These are phyloP conservation scores for Kwoniella shivajii DNA, from an alignment of 1,284 basidiomycete species.

Conservation along the genomic window DNA sequence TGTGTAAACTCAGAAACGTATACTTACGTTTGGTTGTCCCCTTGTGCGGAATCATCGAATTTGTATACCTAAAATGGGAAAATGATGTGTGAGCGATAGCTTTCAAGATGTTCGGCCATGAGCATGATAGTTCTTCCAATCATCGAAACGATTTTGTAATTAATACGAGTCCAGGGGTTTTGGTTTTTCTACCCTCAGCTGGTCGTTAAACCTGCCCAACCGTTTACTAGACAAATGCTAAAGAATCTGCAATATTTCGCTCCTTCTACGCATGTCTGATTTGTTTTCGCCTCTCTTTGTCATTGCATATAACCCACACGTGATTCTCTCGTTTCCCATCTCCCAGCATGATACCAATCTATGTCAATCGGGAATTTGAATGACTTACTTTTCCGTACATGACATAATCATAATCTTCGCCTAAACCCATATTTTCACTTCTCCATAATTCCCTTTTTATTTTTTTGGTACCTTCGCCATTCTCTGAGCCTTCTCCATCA, in stretches of 20 bases:
- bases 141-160: too few species aligned
- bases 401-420: constrained; percentile 97
- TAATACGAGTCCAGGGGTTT: too few species aligned
- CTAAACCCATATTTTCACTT: constrained; percentile 74
- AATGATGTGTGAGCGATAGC: too few species aligned
- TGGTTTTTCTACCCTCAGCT: too few species aligned
- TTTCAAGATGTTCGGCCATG: too few species aligned
- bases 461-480: constrained; percentile 64
- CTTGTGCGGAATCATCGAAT: constrained; percentile 78
- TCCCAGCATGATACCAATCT: not conserved
- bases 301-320: not conserved
- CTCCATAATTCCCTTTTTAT: constrained; percentile 86
- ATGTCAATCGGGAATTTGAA: too few species aligned
- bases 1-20: not conserved
- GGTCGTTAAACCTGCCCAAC: too few species aligned
- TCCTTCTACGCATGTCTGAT: too few species aligned
- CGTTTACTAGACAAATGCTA: too few species aligned
- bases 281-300: not conserved
- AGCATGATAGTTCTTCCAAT: too few species aligned
- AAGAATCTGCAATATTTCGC: too few species aligned
- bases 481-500: constrained; percentile 27
- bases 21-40: constrained; percentile 55
- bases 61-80: constrained; percentile 76
- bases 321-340: not conserved
- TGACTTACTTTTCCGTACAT: constrained; percentile 96